Evolutionary conservation across 495 filamentous ascomycete species (phyloP).

Genomic region (Trichocladium antarcticum): DNA sequence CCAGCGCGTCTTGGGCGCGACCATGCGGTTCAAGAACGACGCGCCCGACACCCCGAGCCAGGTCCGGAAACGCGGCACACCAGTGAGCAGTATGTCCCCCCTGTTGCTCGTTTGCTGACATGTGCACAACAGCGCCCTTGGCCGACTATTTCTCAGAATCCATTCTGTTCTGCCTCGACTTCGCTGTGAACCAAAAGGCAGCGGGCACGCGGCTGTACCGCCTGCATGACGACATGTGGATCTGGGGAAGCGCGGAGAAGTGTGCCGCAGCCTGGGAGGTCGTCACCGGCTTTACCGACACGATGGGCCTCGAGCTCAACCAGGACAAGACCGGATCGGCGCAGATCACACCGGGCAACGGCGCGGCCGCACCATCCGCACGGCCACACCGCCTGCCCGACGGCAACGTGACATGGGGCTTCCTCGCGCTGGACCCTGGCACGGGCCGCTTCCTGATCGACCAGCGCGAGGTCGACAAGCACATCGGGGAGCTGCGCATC

Average conservation of each 20-base stretch:
- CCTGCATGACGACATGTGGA: slow-evolving; percentile 61
- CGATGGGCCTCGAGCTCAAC: slow-evolving; percentile 51
- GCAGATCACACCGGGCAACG: slow-evolving; percentile 16
- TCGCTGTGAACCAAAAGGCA: slow-evolving; percentile 48
- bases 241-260: slow-evolving; percentile 48
- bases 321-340: slow-evolving; percentile 49
- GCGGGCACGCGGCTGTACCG: slow-evolving; percentile 49
- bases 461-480: slow-evolving; percentile 46
- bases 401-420: slow-evolving; percentile 53
- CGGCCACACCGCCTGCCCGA: slow-evolving; percentile 31
- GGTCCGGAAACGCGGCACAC: slow-evolving; percentile 46
- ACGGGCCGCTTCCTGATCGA: slow-evolving; percentile 51
- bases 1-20: slow-evolving; percentile 46
- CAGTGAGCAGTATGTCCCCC: too few relatives aligned
- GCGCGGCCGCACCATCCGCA: slow-evolving; percentile 5
- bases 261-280: slow-evolving; percentile 48
- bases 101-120: too few relatives aligned
- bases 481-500: slow-evolving; percentile 48
- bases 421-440: slow-evolving; percentile 45
- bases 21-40: slow-evolving; percentile 40
- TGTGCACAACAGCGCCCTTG: too few relatives aligned
- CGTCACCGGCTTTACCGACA: slow-evolving; percentile 42
- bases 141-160: too few relatives aligned
- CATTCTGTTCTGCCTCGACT: slow-evolving; percentile 57
- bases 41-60: slow-evolving; percentile 19